Percentiles rank a stretch among this genome's conserved stretches.
These are phyloP conservation scores for Rhizopogon roseolus DNA, from an alignment of 768 basidiomycete genomes.

Conservation along the genomic window DNA sequence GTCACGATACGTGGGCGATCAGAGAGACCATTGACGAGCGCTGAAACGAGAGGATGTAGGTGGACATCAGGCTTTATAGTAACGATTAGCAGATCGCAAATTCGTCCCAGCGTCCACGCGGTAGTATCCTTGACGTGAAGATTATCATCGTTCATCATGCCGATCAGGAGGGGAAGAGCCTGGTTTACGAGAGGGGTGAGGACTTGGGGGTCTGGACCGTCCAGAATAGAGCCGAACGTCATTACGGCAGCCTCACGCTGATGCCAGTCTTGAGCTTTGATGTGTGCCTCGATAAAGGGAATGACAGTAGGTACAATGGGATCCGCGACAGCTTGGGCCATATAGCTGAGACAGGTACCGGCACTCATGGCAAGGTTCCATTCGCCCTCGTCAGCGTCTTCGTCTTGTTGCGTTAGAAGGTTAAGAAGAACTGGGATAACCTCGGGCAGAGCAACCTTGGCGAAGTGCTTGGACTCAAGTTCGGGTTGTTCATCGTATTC, in stretches of 20 bases:
- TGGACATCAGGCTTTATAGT: conserved; percentile 89
- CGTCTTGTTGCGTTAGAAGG: conserved; percentile 88
- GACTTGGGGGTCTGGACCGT: conserved; percentile 87
- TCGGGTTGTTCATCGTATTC: conserved; percentile 88
- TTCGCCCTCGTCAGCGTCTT: conserved; percentile 97
- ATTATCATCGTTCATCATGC: conserved; percentile 89
- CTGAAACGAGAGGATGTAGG: conserved; percentile 76
- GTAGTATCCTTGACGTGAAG: conserved; percentile 92
- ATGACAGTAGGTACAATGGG: conserved; percentile 89
- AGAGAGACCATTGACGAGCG: conserved; percentile 74
- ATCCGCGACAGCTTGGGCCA: conserved; percentile 89
- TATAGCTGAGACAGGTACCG: conserved; percentile 82
- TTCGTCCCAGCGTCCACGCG: conserved; percentile 95
- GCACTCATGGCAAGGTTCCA: conserved; percentile 99
- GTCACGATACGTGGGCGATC: conserved; percentile 83
- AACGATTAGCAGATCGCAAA: conserved; percentile 83
- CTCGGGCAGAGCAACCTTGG: conserved; percentile 91
- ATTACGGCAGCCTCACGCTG: conserved; percentile 95
- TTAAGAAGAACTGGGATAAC: conserved; percentile 89
- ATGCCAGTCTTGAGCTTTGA: conserved; percentile 91
- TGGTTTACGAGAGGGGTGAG: conserved; percentile 90
- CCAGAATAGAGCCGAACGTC: conserved; percentile 97
- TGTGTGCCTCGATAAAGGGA: conserved; percentile 96
- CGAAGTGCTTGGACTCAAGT: conserved; percentile 84
- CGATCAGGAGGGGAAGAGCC: conserved; percentile 89